Conservation (phyloP, 352 stramenopile genomes). For the Thalassiosira mediterranea region DNA sequence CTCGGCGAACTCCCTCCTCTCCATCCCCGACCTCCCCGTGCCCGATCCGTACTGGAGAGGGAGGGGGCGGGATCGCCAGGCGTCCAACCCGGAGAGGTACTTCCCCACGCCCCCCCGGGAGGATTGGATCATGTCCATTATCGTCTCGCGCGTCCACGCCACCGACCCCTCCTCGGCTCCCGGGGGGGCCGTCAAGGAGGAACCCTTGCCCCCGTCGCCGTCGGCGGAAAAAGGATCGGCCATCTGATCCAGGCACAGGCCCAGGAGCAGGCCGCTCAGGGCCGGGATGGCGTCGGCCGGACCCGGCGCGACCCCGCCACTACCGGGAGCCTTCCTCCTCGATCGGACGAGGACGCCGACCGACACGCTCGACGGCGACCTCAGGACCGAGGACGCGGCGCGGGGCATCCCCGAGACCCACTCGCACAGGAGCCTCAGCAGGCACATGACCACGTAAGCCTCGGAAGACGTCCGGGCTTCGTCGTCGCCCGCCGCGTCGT, state of each 20-base stretch:
- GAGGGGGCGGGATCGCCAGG: constrained; percentile 49
- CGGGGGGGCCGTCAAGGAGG: too few relatives aligned
- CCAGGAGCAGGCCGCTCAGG: constrained; percentile 65
- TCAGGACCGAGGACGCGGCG: constrained; percentile 39
- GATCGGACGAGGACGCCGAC: constrained; percentile 49
- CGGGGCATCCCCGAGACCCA: constrained; percentile 54
- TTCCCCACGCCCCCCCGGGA: constrained; percentile 54
- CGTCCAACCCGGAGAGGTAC: constrained; percentile 47
- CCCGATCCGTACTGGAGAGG: constrained; percentile 42
- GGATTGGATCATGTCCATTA: constrained; percentile 57
- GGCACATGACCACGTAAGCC: constrained; percentile 32
- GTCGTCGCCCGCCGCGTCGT: not conserved
- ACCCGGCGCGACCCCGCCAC: not conserved
- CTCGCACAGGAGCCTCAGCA: constrained; percentile 49
- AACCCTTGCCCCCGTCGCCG: not conserved
- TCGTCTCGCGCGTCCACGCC: constrained; percentile 55
- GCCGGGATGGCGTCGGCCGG: constrained; percentile 21
- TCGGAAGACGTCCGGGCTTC: not conserved
- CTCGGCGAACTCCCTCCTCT: constrained; percentile 32
- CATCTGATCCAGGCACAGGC: constrained; percentile 70
- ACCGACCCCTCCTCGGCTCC: constrained; percentile 18
- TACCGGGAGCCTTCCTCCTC: constrained; percentile 16
- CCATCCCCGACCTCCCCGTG: constrained; percentile 25
- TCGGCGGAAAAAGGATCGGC: not conserved
- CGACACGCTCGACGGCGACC: constrained; percentile 51